Evolutionary conservation across 2,329 filamentous ascomycete species (phyloP), one percentile per base, ranked within the genome.

Genomic region (Colletotrichum cereale): DNA sequence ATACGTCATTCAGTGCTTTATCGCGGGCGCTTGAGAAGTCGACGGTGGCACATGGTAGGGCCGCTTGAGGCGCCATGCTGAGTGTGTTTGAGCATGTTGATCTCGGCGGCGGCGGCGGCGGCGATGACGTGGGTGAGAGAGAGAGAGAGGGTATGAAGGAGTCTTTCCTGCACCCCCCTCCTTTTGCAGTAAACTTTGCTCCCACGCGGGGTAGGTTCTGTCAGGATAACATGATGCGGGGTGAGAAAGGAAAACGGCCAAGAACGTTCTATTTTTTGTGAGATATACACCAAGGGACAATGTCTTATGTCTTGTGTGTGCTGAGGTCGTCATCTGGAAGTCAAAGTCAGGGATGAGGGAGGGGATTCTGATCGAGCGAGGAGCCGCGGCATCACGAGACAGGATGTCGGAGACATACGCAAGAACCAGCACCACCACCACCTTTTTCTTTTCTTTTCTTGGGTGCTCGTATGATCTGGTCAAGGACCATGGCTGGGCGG

Each of bases 331-430:
- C 34, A 47, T 18, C 14, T 29, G 3, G 42, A 16, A 6, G 21
- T 18, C 34, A 36, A 34, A 38, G 36, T 53, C 24, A 62, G 18
- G 42, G n/a, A 18, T 14, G 24, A n/a, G 44, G n/a, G 5, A 47
- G 8, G 64, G 31, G 10, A 36, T 2, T 38, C 24, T 26, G 38
- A 2, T 62, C 29, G 18, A 24, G 14, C 18, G 3, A 8, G n/a
- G n/a, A 16, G 60, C 69, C 69, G 69, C 69, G 69, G 69, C 53
- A 69, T 71, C 69, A 71, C 65, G 42, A 65, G 58, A 18, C 29
- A 34, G 57, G 57, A 24, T n/a, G 24, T 38, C 11, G 29, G 12
- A 16, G 11, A 26, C n/a, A 12, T 29, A 36, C 42, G 8, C 40
- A 21, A n/a, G n/a, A n/a, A n/a, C n/a, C n/a, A n/a, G n/a, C n/a